Base-by-base conservation (phyloP, 2,329 filamentous ascomycete genomes). In the Alternaria alternata region DNA sequence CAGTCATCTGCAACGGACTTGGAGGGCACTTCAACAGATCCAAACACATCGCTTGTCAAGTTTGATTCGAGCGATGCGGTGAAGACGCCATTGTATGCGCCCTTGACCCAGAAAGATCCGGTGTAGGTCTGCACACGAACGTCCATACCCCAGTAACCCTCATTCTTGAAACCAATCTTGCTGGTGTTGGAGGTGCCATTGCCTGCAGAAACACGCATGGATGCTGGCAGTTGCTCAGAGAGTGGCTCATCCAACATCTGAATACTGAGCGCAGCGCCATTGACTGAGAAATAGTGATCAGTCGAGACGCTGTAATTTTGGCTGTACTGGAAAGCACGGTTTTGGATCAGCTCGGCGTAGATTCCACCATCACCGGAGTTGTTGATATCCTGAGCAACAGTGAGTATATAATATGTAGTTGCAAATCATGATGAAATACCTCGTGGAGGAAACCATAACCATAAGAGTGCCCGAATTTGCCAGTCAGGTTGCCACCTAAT, bases 311-410 rank as follows among this genome's bases (percentile, higher is more conserved):
- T 66, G 47, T 54, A 73, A 18, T 52, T 51, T 55, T 44, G 63
- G 61, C 69, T 73, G 61, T 81, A 82, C 75, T 92, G 90, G 70
- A 92, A 91, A 11, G 89, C 90, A 49, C 89, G 85, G 76, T 92
- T 92, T 52, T 84, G 85, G 57, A 92, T 85, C 57, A 92, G 76
- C 71, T 92, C 89, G 49, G 87, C 89, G 72, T 92, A 92, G 63
- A 92, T 86, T 5, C 89, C 90, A 22, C 90, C 89, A 70, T 92
- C 90, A 3, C 89, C 89, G 2, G 87, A 89, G 74, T 90, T 87
- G 75, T 88, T 88, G 74, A 89, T 89, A 16, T 75, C 72, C 72
- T 75, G 6, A 16, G 24, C 1, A 39, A 1, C 1, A 3, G 20
- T 68, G 22, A 70, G 57, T n/a, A 44, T 3, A 42, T 3, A 11